Percentiles rank a stretch among this genome's conserved stretches.
These are phyloP conservation scores for Lachnellula occidentalis DNA, from an alignment of 2,329 filamentous ascomycete genomes.

Conservation along the genomic window DNA sequence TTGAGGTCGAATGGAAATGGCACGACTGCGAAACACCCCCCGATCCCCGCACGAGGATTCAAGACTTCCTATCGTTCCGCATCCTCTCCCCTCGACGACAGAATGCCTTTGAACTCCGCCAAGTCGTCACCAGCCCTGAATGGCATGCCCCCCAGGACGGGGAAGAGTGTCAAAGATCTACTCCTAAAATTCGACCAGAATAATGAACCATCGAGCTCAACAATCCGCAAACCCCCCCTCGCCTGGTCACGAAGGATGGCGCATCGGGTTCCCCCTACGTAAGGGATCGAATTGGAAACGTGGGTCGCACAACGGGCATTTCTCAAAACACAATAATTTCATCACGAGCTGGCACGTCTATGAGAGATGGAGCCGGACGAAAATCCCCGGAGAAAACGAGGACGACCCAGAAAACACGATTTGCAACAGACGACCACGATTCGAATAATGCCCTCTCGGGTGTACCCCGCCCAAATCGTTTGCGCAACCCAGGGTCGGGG, in stretches of 20 bases:
- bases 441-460: slow-evolving; percentile 54
- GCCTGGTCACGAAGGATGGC: slow-evolving; percentile 17
- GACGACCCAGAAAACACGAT: slow-evolving; percentile 40
- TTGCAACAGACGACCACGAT: slow-evolving; percentile 44
- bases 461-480: slow-evolving; percentile 53
- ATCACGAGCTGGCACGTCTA: slow-evolving; percentile 17
- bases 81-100: slow-evolving; percentile 48
- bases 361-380: slow-evolving; percentile 17
- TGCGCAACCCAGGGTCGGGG: slow-evolving; percentile 36
- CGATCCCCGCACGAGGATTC: slow-evolving; percentile 36
- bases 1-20: slow-evolving; percentile 47
- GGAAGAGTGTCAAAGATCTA: slow-evolving; percentile 67
- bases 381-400: slow-evolving; percentile 20
- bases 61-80: slow-evolving; percentile 46
- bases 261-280: slow-evolving; percentile 15
- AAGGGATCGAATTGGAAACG: slow-evolving; percentile 23
- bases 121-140: slow-evolving; percentile 25
- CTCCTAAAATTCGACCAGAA: slow-evolving; percentile 73
- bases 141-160: slow-evolving; percentile 15
- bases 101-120: slow-evolving; percentile 14
- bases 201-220: slow-evolving; percentile 34
- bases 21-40: slow-evolving; percentile 43
- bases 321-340: slow-evolving; percentile 8
- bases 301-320: slow-evolving; percentile 25
- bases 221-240: slow-evolving; percentile 23